Conservation (phyloP, 495 filamentous ascomycete genomes). For the Tuber melanosporum region DNA sequence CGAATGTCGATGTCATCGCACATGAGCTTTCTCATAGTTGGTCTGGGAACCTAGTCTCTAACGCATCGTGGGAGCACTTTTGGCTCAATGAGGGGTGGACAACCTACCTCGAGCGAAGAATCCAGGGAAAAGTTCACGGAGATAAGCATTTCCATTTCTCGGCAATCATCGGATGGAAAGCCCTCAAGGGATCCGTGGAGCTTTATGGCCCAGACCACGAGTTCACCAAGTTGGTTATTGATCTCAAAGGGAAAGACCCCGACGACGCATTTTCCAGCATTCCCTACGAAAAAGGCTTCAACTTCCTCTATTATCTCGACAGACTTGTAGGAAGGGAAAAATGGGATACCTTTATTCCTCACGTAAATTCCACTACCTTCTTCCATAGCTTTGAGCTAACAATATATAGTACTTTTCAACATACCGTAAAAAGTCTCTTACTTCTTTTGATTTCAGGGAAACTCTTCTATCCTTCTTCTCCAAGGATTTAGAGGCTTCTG, state of each 20-base stretch:
- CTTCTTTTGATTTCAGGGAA: conserved; percentile 86
- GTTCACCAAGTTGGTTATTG: conserved; percentile 83
- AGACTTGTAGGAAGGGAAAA: conserved; percentile 73
- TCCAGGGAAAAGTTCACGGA: conserved; percentile 62
- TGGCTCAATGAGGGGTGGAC: conserved; percentile 95
- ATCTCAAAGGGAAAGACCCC: conserved; percentile 82
- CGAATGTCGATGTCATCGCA: conserved; percentile 94
- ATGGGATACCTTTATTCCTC: conserved; percentile 89
- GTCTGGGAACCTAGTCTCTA: conserved; percentile 89
- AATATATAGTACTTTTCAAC: conserved; percentile 65
- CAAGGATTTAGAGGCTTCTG: conserved; percentile 58
- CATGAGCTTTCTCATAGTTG: conserved; percentile 89
- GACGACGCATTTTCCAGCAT: conserved; percentile 90
- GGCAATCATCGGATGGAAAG: conserved; percentile 76
- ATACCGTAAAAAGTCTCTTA: conserved; percentile 72
- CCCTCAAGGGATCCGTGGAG: conserved; percentile 64
- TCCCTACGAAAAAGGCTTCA: conserved; percentile 73
- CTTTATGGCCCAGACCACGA: conserved; percentile 73
- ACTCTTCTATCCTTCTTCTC: conserved; percentile 79
- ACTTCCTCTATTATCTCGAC: conserved; percentile 77
- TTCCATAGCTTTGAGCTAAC: conserved; percentile 6
- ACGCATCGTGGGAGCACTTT: conserved; percentile 91
- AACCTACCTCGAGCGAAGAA: conserved; percentile 80
- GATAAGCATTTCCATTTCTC: conserved; percentile 84
- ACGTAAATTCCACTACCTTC: conserved; percentile 47